Base-by-base conservation (phyloP, 495 filamentous ascomycete species). In the Penicillium turbatum region DNA sequence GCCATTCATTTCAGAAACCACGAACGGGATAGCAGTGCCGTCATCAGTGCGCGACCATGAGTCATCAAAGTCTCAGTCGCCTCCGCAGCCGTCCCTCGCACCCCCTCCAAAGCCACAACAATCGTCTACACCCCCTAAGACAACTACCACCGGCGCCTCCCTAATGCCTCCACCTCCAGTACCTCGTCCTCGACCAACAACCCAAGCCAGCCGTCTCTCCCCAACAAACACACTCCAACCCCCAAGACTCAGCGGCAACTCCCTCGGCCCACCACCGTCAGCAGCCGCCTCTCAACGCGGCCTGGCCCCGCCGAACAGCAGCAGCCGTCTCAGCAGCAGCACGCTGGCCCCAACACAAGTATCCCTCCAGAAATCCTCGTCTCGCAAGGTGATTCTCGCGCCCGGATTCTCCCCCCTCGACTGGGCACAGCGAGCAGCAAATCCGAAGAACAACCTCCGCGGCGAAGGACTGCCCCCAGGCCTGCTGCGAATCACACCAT, bases 341-440 rank as follows among this genome's bases (percentile, higher is more conserved):
- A 65, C 68, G 5, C 63, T 76, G 5, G 61, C 71, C 15, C 75
- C 76, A 3, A 56, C 61, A 13, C 51, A 63, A 31, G 67, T 71
- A 15, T 65, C 72, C 0, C 54, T 74, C 35, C 69, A 72, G 51
- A 61, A 75, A 58, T 58, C 65, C 35, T 60, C 76, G 48, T 59
- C 76, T 35, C 62, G 72, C 51, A 83, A 88, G 58, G 88, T 95
- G 17, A 72, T 85, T 13, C 84, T 98, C 30, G 77, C 82, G 29
- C 93, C 93, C 0, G 93, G 93, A 34, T 91, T 88, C 75, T 92
- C 88, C 1, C 93, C 93, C 0, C 84, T 98, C 6, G 93, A 98
- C 79, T 98, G 93, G 93, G 93, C 93, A 24, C 82, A 84, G 12
- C 81, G 95, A 1, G 78, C 82, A 2, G 72, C 75, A n/a, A 76